Evolutionary conservation across 441 rosid species (phyloP), one percentile per base, ranked within the genome.

Genomic region (Pelargonium exstipulatum): DNA sequence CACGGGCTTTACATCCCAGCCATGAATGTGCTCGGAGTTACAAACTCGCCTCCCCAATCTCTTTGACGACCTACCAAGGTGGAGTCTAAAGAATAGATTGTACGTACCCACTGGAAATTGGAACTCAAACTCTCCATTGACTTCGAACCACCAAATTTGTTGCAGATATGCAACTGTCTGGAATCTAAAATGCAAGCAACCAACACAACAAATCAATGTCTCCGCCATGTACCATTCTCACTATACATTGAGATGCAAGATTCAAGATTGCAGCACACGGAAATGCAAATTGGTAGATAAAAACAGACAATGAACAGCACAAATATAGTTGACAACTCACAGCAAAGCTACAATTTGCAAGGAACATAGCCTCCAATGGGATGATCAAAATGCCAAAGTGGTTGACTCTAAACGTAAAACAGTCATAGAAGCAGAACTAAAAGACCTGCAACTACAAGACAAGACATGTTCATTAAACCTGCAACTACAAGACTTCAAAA

Each of bases 1-100:
- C 5, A 84, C 90, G 0, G 97, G 96, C 32, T 89, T 91, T 32
- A 82, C 55, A 48, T 84, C 92, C 97, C 96, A 91, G 42, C 97
- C 96, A 35, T 88, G 95, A 79, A 88, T 71, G 62, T 85, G 87
- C 45, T 88, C 87, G 0, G 84, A 48, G 72, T 82, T 85, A 73
- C 89, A 81, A 67, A 80, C 74, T 24, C 90, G 78, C 3, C 89
- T 85, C 9, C 96, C 94, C 0, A 83, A 80, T 66, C 88, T 83
- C 74, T 81, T 90, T 0, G 81, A 73, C 5, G 89, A 69, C 71
- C 67, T 83, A 2, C 96, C 96, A 3, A 90, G 84, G 70, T 84
- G 87, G 62, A 90, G 76, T 61, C 92, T 83, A 84, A 90, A 90
- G 84, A 80, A 91, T 53, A 91, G 58, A 68, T 92, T 84, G 37